Percentiles rank a stretch among this genome's conserved stretches.
Conservation (phyloP, 2,329 filamentous ascomycete genomes). For the Colletotrichum brevisporum region DNA sequence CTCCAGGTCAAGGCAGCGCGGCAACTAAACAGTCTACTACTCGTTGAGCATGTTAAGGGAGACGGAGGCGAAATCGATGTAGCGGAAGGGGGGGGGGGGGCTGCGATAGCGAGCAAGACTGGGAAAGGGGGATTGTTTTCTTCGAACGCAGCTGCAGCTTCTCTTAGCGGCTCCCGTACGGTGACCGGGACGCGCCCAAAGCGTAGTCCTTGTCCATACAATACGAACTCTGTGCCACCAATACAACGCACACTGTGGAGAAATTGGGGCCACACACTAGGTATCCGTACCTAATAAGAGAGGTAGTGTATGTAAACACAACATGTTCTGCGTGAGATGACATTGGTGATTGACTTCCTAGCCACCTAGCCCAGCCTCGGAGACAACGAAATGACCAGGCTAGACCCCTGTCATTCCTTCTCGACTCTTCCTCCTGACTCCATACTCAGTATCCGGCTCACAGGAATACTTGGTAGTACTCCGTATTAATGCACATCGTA, state of each 20-base stretch:
- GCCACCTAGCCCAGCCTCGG: not conserved
- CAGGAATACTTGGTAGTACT: not conserved
- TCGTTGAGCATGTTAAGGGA: slow-evolving; percentile 20
- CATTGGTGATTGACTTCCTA: no score
- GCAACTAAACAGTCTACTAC: not conserved
- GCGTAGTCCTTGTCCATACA: slow-evolving; percentile 36
- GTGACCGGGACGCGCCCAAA: slow-evolving; percentile 26
- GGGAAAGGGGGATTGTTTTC: slow-evolving; percentile 43
- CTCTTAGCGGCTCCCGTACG: slow-evolving; percentile 13
- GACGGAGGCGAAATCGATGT: slow-evolving; percentile 11
- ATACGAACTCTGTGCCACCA: slow-evolving; percentile 41
- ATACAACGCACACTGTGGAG: slow-evolving; percentile 21
- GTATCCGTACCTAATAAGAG: no score
- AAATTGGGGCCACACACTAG: not conserved
- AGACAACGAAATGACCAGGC: slow-evolving; percentile 27
- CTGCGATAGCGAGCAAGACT: slow-evolving; percentile 15
- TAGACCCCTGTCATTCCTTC: slow-evolving; percentile 26
- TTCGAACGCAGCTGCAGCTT: slow-evolving; percentile 22
- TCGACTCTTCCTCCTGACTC: slow-evolving; percentile 18
- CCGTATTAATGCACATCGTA: no score
- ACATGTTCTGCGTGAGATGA: no score
- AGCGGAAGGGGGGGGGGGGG: slow-evolving; percentile 9
- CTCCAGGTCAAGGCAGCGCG: slow-evolving; percentile 5
- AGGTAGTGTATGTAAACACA: no score
- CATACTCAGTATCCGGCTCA: not conserved